Percentiles rank a stretch among this genome's conserved stretches.
phyloP scores from a whole-genome alignment of 169 alveolate species.

The Plasmodium coatneyi region DNA sequence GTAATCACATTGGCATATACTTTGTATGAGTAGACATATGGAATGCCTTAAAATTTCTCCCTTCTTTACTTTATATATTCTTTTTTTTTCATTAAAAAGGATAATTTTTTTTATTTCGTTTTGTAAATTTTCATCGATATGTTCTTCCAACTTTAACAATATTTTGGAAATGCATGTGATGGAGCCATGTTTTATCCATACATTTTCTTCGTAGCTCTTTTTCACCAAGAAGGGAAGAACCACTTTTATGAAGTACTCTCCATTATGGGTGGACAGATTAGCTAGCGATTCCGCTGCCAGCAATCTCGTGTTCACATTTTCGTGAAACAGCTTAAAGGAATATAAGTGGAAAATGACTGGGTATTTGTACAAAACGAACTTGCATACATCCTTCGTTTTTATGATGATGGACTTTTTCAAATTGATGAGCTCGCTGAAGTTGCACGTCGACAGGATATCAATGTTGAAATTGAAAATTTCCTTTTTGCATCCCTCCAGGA shows the following conservation, averaged over 20 bases:
- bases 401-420: slow-evolving; percentile 53
- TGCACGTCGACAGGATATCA: slow-evolving; percentile 49
- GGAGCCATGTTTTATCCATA: slow-evolving; percentile 51
- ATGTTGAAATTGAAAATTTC: slow-evolving; percentile 40
- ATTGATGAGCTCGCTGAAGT: slow-evolving; percentile 53
- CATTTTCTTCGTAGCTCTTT: slow-evolving; percentile 71
- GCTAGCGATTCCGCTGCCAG: slow-evolving; percentile 65
- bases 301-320: slow-evolving; percentile 43
- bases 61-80: slow-evolving; percentile 54
- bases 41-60: slow-evolving; percentile 74
- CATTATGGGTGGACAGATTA: slow-evolving; percentile 9
- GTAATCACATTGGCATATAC: slow-evolving; percentile 67
- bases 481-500: slow-evolving; percentile 6
- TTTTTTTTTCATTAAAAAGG: slow-evolving; percentile 50
- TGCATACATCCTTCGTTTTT: slow-evolving; percentile 50
- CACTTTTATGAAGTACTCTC: slow-evolving; percentile 32
- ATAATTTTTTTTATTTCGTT: slow-evolving; percentile 61
- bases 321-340: slow-evolving; percentile 49
- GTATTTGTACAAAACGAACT: slow-evolving; percentile 48
- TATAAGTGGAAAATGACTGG: slow-evolving; percentile 71
- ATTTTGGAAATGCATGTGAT: slow-evolving; percentile 64
- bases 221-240: slow-evolving; percentile 71
- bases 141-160: slow-evolving; percentile 25
- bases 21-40: slow-evolving; percentile 62
- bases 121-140: slow-evolving; percentile 56